Percentiles rank a stretch among this genome's conserved stretches.
These are phyloP conservation scores for Psilocybe cubensis DNA, from an alignment of 768 basidiomycete genomes.

Conservation along the genomic window DNA sequence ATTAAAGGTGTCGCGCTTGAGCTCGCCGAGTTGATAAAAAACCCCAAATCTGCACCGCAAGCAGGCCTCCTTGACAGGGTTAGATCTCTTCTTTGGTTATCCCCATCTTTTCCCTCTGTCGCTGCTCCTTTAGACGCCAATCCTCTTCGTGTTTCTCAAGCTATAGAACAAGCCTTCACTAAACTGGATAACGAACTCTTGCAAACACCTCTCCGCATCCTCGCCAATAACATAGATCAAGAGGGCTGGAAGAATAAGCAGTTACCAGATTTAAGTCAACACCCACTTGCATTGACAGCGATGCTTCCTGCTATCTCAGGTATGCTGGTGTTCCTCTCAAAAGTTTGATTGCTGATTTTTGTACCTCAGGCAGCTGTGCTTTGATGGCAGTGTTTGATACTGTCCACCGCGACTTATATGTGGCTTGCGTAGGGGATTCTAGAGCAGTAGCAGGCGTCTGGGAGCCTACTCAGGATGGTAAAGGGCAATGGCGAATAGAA, in stretches of 20 bases:
- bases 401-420: slow-evolving; percentile 78
- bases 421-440: slow-evolving; percentile 93
- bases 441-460: slow-evolving; percentile 95
- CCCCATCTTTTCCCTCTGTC: slow-evolving; percentile 24
- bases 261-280: slow-evolving; percentile 68
- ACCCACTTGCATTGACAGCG: slow-evolving; percentile 70
- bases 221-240: slow-evolving; percentile 59
- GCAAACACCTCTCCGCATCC: slow-evolving; percentile 73
- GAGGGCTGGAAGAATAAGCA: slow-evolving; percentile 51
- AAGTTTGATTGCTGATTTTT: slow-evolving; percentile 16
- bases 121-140: slow-evolving; percentile 36
- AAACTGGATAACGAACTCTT: slow-evolving; percentile 87
- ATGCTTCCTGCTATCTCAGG: slow-evolving; percentile 87
- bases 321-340: slow-evolving; percentile 25
- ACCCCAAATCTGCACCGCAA: slow-evolving; percentile 32
- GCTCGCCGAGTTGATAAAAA: slow-evolving; percentile 56
- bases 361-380: slow-evolving; percentile 79
- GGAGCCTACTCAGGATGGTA: slow-evolving; percentile 66
- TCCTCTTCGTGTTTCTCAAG: slow-evolving; percentile 58
- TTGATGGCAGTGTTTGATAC: slow-evolving; percentile 89
- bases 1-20: slow-evolving; percentile 85
- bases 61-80: slow-evolving; percentile 37
- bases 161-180: slow-evolving; percentile 78
- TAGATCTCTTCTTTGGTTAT: slow-evolving; percentile 42
- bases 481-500: slow-evolving; percentile 87